These are phyloP conservation scores for Pseudogymnoascus verrucosus DNA, from an alignment of 2,329 filamentous ascomycete species.

Conservation along the genomic window DNA sequence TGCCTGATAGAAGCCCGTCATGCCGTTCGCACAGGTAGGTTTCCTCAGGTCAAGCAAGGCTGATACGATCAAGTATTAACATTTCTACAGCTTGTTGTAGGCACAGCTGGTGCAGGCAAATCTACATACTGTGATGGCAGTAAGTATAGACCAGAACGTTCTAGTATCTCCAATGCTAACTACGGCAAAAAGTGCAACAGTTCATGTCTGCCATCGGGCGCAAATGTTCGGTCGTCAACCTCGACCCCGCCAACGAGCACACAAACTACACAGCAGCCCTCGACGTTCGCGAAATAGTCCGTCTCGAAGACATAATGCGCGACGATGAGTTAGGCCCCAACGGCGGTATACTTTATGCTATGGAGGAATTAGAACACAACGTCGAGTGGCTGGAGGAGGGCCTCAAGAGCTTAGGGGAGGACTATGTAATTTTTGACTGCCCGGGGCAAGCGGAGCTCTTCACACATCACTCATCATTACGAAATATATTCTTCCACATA, in stretches of 20 bases:
- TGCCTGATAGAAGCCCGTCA: conserved; percentile 10
- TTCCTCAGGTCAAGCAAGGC: not conserved
- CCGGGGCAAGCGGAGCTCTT: conserved; percentile 96
- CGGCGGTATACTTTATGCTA: conserved; percentile 82
- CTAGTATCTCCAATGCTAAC: conserved; percentile 10
- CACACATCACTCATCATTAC: conserved; percentile 84
- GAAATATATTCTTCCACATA: conserved; percentile 84
- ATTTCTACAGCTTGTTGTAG: conserved; percentile 65
- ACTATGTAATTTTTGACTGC: conserved; percentile 93
- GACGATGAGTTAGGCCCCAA: conserved; percentile 88
- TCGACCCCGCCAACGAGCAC: conserved; percentile 93
- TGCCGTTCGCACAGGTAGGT: conserved; percentile 28
- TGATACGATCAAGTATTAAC: not conserved
- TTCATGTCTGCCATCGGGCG: conserved; percentile 94
- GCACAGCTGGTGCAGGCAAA: conserved; percentile 92
- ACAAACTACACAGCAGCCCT: conserved; percentile 83
- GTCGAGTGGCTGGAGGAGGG: conserved; percentile 84
- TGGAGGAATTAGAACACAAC: conserved; percentile 92
- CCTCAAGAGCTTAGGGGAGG: conserved; percentile 71
- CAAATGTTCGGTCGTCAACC: conserved; percentile 89
- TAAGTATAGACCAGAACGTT: conserved; percentile 31
- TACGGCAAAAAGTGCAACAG: conserved; percentile 63
- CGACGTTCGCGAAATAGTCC: conserved; percentile 82
- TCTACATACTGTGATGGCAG: conserved; percentile 97
- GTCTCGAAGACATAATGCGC: conserved; percentile 89